Evolutionary conservation across 257 asterid genomes (phyloP).

Genomic region (Eucommia ulmoides): DNA sequence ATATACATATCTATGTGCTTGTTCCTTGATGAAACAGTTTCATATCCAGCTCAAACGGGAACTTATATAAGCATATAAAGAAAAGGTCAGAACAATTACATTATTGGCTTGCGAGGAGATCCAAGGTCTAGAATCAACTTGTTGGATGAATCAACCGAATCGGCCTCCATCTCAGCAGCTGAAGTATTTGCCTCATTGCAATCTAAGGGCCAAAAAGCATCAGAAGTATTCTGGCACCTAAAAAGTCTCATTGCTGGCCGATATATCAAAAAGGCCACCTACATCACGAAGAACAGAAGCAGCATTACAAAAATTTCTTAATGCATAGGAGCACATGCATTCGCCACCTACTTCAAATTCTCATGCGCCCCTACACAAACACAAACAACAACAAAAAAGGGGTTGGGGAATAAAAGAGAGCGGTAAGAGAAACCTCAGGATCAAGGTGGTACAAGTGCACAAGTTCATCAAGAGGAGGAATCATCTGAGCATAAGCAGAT

Average conservation of each 20-base stretch:
- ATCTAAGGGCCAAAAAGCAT: slow-evolving; percentile 78
- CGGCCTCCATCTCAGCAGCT: slow-evolving; percentile 46
- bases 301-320: neutral
- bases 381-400: slow-evolving; percentile 6
- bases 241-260: slow-evolving; percentile 99
- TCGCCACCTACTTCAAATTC: too few species aligned
- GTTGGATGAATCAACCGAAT: slow-evolving; percentile 29
- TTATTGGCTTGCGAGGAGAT: slow-evolving; percentile 50
- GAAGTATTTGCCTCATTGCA: slow-evolving; percentile 35
- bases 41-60: neutral
- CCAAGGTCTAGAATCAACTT: slow-evolving; percentile 67
- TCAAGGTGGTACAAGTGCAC: slow-evolving; percentile 91
- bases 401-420: slow-evolving; percentile 9
- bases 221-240: slow-evolving; percentile 44
- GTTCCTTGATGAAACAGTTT: too few species aligned
- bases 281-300: slow-evolving; percentile 10
- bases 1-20: too few species aligned
- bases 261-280: slow-evolving; percentile 92
- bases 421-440: slow-evolving; percentile 63
- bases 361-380: too few species aligned
- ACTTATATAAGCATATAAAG: slow-evolving; percentile 6
- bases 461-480: slow-evolving; percentile 89
- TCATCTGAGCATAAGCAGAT: slow-evolving; percentile 62
- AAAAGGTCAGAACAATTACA: slow-evolving; percentile 31
- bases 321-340: neutral